These are phyloP conservation scores for Apiospora arundinis DNA, from an alignment of 2,329 filamentous ascomycete genomes.

Conservation along the genomic window DNA sequence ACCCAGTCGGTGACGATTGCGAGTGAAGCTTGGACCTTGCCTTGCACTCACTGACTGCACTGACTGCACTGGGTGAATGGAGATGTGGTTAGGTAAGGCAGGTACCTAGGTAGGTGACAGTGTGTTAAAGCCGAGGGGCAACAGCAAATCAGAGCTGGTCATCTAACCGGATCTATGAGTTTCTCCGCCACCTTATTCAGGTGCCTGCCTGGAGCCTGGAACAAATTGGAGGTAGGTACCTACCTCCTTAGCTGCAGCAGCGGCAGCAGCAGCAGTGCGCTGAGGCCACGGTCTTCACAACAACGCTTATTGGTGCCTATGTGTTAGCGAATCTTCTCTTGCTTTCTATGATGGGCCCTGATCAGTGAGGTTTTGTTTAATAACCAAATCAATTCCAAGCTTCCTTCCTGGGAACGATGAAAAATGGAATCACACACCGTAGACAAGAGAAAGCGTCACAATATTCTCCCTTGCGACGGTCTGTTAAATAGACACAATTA, in stretches of 20 bases:
- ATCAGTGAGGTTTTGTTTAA: not conserved
- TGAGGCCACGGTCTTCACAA: conserved; percentile 19
- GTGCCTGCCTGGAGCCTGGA: not conserved
- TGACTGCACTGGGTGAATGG: not conserved
- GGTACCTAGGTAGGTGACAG: not conserved
- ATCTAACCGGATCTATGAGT: conserved; percentile 5
- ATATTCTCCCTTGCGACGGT: no score
- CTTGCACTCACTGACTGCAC: not conserved
- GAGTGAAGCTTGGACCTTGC: conserved; percentile 20
- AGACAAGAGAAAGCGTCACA: no score
- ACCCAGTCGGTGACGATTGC: conserved; percentile 22
- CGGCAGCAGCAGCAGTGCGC: not conserved
- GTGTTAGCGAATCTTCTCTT: conserved; percentile 4
- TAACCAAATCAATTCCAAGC: not conserved
- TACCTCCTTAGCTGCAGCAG: not conserved
- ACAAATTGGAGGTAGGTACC: not conserved
- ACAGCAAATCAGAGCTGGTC: not conserved
- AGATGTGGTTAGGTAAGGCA: conserved; percentile 5
- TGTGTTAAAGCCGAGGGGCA: no score
- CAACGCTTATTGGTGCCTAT: not conserved
- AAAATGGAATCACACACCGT: no score
- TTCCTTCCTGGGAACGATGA: no score
- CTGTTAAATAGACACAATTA: no score
- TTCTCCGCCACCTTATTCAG: conserved; percentile 6
- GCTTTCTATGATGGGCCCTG: not conserved